Conservation (phyloP, 257 asterid species). For the Nemophila menziesii region DNA sequence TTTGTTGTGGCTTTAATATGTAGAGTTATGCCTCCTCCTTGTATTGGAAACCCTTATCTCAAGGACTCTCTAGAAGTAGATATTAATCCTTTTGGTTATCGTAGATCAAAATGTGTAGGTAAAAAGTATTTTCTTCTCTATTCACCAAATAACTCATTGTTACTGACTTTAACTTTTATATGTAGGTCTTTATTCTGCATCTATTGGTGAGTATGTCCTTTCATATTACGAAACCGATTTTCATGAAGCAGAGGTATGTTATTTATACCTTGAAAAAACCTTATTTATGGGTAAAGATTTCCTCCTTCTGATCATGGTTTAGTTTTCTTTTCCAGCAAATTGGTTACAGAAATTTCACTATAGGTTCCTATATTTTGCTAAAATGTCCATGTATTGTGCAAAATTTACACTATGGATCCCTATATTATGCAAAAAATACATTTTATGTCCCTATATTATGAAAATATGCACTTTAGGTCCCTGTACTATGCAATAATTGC, state of each 20-base stretch:
- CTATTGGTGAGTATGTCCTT: conserved; percentile 57
- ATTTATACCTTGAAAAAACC: no score
- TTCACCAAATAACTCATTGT: background rate
- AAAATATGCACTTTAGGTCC: no score
- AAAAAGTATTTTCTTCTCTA: conserved; percentile 1
- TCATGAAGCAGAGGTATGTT: conserved; percentile 74
- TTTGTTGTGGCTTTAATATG: conserved; percentile 95
- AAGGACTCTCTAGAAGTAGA: conserved; percentile 34
- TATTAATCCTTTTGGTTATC: conserved; percentile 58
- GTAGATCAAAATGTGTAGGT: conserved; percentile 86
- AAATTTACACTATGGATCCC: no score
- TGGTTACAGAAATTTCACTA: conserved; percentile 85
- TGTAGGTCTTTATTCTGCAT: conserved; percentile 48
- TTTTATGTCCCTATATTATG: no score
- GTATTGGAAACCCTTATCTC: conserved; percentile 71
- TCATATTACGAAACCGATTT: conserved; percentile 78
- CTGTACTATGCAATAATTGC: no score
- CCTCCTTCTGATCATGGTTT: conserved; percentile 3
- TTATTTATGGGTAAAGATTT: background rate
- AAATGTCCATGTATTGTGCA: no score
- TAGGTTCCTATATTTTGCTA: no score
- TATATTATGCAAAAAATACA: no score
- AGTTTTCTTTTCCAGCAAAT: conserved; percentile 49
- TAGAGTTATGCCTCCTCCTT: conserved; percentile 97
- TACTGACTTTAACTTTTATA: conserved; percentile 4